Percentiles rank a stretch among this genome's conserved stretches.
These are phyloP conservation scores for Penicillium robsamsonii DNA, from an alignment of 495 filamentous ascomycete genomes.

Conservation along the genomic window DNA sequence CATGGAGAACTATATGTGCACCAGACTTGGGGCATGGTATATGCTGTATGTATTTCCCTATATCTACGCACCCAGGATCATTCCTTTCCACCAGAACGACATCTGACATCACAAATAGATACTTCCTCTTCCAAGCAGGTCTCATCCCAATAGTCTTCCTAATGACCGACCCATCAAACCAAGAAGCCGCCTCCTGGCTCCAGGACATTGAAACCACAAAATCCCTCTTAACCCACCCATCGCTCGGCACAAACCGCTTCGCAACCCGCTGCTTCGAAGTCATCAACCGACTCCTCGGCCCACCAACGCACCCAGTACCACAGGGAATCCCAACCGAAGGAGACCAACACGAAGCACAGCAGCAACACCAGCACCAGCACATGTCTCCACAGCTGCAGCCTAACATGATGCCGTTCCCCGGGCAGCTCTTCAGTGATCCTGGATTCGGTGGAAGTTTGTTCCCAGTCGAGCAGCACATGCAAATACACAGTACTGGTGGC, in stretches of 20 bases:
- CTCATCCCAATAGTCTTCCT: constrained; percentile 51
- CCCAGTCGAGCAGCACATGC: constrained; percentile 38
- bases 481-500: constrained; percentile 27
- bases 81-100: neutral
- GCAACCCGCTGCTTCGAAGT: constrained; percentile 45
- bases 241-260: constrained; percentile 43
- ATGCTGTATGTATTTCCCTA: constrained; percentile 41
- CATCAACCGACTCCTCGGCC: constrained; percentile 42
- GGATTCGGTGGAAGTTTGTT: constrained; percentile 40
- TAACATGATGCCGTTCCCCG: constrained; percentile 42
- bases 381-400: constrained; percentile 17
- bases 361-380: constrained; percentile 13
- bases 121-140: constrained; percentile 55
- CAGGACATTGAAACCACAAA: constrained; percentile 50
- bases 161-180: constrained; percentile 46
- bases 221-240: constrained; percentile 41
- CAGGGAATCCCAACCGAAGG: neutral
- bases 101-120: constrained; percentile 25
- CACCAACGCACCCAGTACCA: constrained; percentile 24
- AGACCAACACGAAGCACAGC: constrained; percentile 12
- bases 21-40: constrained; percentile 50
- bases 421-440: constrained; percentile 40
- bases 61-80: neutral
- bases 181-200: constrained; percentile 44
- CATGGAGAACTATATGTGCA: constrained; percentile 41